Base-by-base conservation (phyloP, 2,329 filamentous ascomycete species). In the Teratosphaeria gauchensis region DNA sequence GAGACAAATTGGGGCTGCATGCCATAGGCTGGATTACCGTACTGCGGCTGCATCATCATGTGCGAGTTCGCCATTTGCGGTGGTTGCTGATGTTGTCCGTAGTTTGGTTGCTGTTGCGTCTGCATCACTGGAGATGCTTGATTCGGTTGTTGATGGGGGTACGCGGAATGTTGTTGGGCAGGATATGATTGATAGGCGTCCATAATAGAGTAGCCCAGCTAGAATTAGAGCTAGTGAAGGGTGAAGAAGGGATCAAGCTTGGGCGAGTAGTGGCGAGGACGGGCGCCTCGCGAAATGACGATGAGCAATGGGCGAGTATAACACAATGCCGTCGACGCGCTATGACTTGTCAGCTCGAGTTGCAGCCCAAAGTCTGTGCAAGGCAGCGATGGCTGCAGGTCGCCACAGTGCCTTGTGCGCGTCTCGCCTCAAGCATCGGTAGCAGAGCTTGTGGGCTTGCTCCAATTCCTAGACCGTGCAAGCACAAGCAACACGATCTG, bases 1-100 rank as follows among this genome's bases (percentile, higher is more conserved):
- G 87, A 87, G 75, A 92, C 90, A 77, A 95, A 95, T 24, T 76
- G 77, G 60, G 80, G 77, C 57, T 89, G 86, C 84, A 95, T 90
- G 68, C 81, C 81, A 67, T 85, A 81, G 9, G 86, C 92, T 63
- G 84, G 80, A 72, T 88, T 83, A 69, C 89, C 84, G 74, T 96
- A 96, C 77, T 86, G 90, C 81, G 86, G 89, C 76, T 88, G 86
- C 65, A 82, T 82, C 69, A 84, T 82, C 62, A 83, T 79, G 46
- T 76, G 72, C 56, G 84, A 83, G 55, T 78, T 78, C 66, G 85
- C 71, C 55, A 73, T 81, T 69, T 82, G 83, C 62, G 84, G 83
- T 46, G 81, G 78, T 62, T 82, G 80, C 68, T 86, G 82, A 66
- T 88, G 88, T 61, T 70, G 67, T 55, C 60, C 64, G 56, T 71